Base-by-base conservation (phyloP, 2,329 filamentous ascomycete species). In the Didymella glomerata region DNA sequence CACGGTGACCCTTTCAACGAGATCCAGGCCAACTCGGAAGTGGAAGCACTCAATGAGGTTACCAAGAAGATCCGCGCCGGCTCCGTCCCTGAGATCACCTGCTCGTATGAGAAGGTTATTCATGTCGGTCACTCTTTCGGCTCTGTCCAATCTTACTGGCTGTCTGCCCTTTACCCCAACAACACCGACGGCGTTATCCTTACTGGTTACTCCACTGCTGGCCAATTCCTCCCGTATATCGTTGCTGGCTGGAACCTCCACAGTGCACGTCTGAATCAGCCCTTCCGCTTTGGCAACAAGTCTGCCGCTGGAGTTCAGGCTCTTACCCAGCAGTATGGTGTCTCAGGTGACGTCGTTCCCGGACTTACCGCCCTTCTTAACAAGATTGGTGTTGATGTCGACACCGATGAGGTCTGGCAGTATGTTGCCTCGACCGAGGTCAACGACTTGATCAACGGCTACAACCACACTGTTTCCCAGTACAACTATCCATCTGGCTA, bases 81-180 rank as follows among this genome's bases (percentile, higher is more conserved):
- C 46, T 66, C 68, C 0, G 75, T 89, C 24, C 69, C 77, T 0
- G 74, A 77, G 20, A 71, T 84, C n/a, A 69, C 69, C 27, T 64
- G 72, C 46, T 41, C 61, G 3, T 81, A 78, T 64, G 51, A 75
- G 9, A 79, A 83, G 67, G 76, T 86, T 24, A 77, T 87, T 9
- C 87, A 90, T 69, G 79, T 88, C 16, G 88, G 87, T 13, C 87
- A 90, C 77, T 87, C 84, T 0, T 90, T 87, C 65, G 88, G 88
- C 30, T 86, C 86, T 0, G 75, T 82, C 6, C 84, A 86, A 65
- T 84, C 82, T 2, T 88, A 86, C 73, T 80, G 76, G 47, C 78
- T 90, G 20, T 82, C 84, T 8, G 80, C 80, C 46, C 70, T 77
- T 57, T 78, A 86, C 66, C 85, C 86, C 1, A 68, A 79, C 53